Evolutionary conservation across 768 basidiomycete species (phyloP).

Genomic region (Calocybe cyanea): DNA sequence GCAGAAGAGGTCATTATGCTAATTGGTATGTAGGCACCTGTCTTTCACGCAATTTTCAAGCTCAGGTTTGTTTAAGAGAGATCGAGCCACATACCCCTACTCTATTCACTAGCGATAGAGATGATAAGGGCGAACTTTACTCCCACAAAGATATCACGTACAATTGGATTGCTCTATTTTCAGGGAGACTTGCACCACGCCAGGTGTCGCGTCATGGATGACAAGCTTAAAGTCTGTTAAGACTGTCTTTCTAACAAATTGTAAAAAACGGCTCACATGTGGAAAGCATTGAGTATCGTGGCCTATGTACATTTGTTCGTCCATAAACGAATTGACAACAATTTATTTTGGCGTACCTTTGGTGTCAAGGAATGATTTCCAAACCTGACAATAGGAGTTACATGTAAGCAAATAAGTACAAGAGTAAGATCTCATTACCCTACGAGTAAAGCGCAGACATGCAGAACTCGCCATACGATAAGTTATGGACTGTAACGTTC

Average conservation of each 20-base stretch:
- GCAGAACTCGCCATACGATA: conserved; percentile 50
- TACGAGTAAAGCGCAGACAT: conserved; percentile 66
- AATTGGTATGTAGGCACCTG: conserved; percentile 26
- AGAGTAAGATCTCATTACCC: conserved; percentile 42
- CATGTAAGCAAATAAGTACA: not conserved
- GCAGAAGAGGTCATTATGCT: not conserved
- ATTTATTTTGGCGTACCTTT: conserved; percentile 42
- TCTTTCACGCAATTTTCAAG: conserved; percentile 22
- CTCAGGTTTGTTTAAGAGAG: conserved; percentile 2
- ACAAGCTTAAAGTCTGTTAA: conserved; percentile 41
- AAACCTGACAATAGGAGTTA: conserved; percentile 47
- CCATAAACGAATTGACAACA: not conserved
- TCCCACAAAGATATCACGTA: conserved; percentile 27
- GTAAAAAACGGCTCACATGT: conserved; percentile 41
- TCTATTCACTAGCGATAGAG: conserved; percentile 58
- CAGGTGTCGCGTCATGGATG: conserved; percentile 65
- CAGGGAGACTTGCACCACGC: conserved; percentile 64
- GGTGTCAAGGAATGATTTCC: conserved; percentile 76
- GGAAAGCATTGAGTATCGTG: conserved; percentile 82
- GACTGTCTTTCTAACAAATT: not conserved
- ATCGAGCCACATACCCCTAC: conserved; percentile 56
- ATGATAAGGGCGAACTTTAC: not conserved
- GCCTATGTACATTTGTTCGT: conserved; percentile 38
- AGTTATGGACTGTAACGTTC: not conserved
- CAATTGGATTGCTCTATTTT: conserved; percentile 74